Evolutionary conservation across 2,329 filamentous ascomycete genomes (phyloP).

Genomic region (Graphiopsis chlorocephala): DNA sequence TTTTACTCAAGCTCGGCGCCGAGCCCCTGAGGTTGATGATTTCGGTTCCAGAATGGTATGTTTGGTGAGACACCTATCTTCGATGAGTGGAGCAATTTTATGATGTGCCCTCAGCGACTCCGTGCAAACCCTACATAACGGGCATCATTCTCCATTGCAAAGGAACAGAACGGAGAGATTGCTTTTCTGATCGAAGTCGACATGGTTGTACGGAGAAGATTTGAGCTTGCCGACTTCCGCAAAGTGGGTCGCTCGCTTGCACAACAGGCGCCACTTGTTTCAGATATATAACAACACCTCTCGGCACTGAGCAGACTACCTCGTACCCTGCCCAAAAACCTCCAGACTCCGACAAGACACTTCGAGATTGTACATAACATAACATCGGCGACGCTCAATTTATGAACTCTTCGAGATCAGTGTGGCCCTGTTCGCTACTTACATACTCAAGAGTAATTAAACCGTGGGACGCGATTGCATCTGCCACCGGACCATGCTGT

Average conservation of each 20-base stretch:
- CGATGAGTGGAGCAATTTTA: neutral
- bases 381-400: neutral
- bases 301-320: too few relatives aligned
- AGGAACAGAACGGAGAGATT: neutral
- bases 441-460: neutral
- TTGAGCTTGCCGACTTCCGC: neutral
- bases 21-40: neutral
- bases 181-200: neutral
- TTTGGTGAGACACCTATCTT: neutral
- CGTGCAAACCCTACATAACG: neutral
- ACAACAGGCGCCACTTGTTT: neutral
- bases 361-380: neutral
- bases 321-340: too few relatives aligned
- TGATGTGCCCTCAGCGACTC: neutral
- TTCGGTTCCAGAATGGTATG: neutral
- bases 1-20: slow-evolving; percentile 1
- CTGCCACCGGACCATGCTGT: neutral
- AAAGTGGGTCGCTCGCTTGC: slow-evolving; percentile 9
- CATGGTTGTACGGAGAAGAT: neutral
- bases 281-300: neutral
- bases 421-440: neutral
- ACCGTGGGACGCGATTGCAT: neutral
- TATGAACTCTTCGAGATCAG: neutral
- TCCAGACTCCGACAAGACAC: too few relatives aligned
- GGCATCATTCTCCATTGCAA: neutral